Conservation (phyloP, 2,329 filamentous ascomycete genomes). For the Botryotinia globosa region DNA sequence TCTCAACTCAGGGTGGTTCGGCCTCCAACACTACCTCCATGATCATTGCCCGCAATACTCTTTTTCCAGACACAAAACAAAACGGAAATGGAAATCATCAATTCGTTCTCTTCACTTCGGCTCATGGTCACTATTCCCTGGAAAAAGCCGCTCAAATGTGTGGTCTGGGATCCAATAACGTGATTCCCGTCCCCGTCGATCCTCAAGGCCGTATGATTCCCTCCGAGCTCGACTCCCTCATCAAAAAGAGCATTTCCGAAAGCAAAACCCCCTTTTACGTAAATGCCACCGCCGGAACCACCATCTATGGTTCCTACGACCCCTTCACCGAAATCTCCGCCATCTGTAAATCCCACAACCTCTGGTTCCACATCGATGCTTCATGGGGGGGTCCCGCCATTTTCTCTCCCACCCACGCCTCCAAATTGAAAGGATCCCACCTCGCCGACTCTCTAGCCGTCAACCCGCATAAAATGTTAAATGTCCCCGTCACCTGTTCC, state of each 20-base stretch:
- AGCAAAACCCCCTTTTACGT: conserved; percentile 89
- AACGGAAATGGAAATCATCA: conserved; percentile 62
- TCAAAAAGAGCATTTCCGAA: conserved; percentile 58
- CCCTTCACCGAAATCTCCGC: conserved; percentile 67
- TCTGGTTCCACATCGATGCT: conserved; percentile 94
- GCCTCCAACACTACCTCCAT: conserved; percentile 84
- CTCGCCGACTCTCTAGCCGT: conserved; percentile 80
- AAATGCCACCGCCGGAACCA: conserved; percentile 93
- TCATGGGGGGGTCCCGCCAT: conserved; percentile 85
- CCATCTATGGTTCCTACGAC: conserved; percentile 86
- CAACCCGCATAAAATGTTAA: conserved; percentile 98
- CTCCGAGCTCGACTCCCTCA: conserved; percentile 58
- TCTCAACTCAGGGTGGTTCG: conserved; percentile 73
- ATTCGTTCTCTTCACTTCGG: conserved; percentile 84
- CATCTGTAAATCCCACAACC: conserved; percentile 66
- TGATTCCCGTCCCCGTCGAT: conserved; percentile 75
- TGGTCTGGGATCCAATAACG: conserved; percentile 73
- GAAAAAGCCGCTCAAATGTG: conserved; percentile 92
- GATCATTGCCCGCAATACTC: conserved; percentile 79
- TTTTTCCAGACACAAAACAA: conserved; percentile 76
- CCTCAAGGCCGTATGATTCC: conserved; percentile 68
- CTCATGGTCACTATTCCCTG: conserved; percentile 89
- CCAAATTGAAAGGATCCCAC: conserved; percentile 67
- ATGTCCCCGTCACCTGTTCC: conserved; percentile 83
- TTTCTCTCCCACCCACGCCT: conserved; percentile 64